These are phyloP conservation scores for Phascolomyces articulosus DNA, from an alignment of 371 early-diverging fungal genomes.

Conservation along the genomic window DNA sequence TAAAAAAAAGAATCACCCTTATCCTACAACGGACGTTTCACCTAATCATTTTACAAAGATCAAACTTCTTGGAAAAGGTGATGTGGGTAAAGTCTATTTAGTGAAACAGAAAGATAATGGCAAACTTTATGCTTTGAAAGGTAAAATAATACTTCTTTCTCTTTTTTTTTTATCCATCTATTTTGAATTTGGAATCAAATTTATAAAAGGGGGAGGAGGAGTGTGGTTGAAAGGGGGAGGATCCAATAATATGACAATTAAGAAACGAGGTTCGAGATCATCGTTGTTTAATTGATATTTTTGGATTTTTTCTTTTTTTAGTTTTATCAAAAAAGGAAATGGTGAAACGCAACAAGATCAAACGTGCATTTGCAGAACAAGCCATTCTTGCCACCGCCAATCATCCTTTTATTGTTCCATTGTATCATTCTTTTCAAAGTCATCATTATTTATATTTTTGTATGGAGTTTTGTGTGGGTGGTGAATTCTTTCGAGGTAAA, in stretches of 20 bases:
- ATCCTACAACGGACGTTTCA: conserved; percentile 54
- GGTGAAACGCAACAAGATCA: conserved; percentile 94
- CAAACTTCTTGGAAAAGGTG: conserved; percentile 87
- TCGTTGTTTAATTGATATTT: neutral
- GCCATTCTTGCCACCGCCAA: conserved; percentile 91
- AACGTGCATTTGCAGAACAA: conserved; percentile 94
- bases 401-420: conserved; percentile 96
- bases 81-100: conserved; percentile 89
- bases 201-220: too few relatives aligned
- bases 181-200: too few relatives aligned
- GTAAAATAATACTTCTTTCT: conserved; percentile 18
- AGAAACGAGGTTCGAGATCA: neutral
- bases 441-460: conserved; percentile 93
- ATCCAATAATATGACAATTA: too few relatives aligned
- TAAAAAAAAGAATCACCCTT: too few relatives aligned
- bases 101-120: conserved; percentile 79
- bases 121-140: conserved; percentile 87
- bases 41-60: conserved; percentile 78
- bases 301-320: conserved; percentile 16
- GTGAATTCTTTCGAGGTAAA: conserved; percentile 92
- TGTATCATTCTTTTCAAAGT: conserved; percentile 96
- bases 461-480: conserved; percentile 99
- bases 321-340: conserved; percentile 93
- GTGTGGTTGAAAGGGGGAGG: too few relatives aligned
- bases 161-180: too few relatives aligned